Evolutionary conservation across 371 early-diverging fungal genomes (phyloP).

Genomic region (Syncephalastrum monosporum): DNA sequence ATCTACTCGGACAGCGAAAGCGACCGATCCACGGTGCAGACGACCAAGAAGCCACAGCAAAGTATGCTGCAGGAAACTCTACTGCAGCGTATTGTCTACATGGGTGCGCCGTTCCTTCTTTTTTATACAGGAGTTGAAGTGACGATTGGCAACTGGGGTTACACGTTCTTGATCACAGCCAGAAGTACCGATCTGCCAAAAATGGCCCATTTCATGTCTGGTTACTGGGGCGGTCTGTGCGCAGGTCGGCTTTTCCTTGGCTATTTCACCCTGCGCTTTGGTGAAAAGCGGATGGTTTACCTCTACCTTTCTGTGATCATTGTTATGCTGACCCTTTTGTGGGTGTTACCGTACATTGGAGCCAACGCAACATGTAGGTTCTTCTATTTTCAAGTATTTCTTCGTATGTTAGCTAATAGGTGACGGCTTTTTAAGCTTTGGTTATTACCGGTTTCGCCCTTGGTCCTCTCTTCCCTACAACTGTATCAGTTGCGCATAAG

Average conservation of each 20-base stretch:
- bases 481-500: slow-evolving; percentile 19
- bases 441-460: slow-evolving; percentile 21
- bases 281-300: slow-evolving; percentile 29
- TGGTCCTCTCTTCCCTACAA: slow-evolving; percentile 32
- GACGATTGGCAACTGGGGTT: slow-evolving; percentile 30
- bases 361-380: slow-evolving; percentile 19
- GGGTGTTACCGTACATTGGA: slow-evolving; percentile 19
- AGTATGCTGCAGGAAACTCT: slow-evolving; percentile 10
- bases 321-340: slow-evolving; percentile 17
- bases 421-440: slow-evolving; percentile 3
- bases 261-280: slow-evolving; percentile 19
- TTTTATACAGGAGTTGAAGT: slow-evolving; percentile 31
- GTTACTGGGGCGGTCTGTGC: slow-evolving; percentile 28
- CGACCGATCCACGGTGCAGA: neutral
- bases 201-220: slow-evolving; percentile 26
- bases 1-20: slow-evolving; percentile 1
- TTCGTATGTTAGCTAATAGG: neutral
- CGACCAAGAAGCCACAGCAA: neutral
- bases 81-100: slow-evolving; percentile 12
- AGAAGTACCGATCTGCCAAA: slow-evolving; percentile 20
- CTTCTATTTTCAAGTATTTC: neutral
- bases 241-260: slow-evolving; percentile 26
- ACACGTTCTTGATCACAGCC: slow-evolving; percentile 21
- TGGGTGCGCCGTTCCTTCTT: slow-evolving; percentile 21
- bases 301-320: slow-evolving; percentile 16